Evolutionary conservation across 2,329 filamentous ascomycete species (phyloP).

Genomic region (Penicillium sp.): DNA sequence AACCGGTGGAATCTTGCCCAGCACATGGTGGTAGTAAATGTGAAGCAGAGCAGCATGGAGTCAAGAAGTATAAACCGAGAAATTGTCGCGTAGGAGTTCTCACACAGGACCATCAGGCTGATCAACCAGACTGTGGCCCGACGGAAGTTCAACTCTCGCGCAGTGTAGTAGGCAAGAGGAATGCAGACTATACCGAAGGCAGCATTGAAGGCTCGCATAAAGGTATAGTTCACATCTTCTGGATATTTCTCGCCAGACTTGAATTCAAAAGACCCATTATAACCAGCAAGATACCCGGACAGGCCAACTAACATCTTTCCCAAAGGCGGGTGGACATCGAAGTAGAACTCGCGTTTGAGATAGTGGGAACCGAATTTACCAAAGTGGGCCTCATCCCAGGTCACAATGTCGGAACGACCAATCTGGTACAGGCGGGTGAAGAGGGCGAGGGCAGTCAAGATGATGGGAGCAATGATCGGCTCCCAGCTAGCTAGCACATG

Average conservation of each 20-base stretch:
- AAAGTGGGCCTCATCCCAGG: conserved; percentile 71
- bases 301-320: conserved; percentile 98
- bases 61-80: conserved; percentile 97
- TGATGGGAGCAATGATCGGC: conserved; percentile 61
- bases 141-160: conserved; percentile 82
- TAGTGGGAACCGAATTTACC: conserved; percentile 97
- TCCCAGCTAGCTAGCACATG: conserved; percentile 58
- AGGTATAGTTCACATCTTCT: conserved; percentile 90
- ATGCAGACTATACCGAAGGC: conserved; percentile 91
- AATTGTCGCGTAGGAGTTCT: conserved; percentile 99
- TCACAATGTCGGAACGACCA: conserved; percentile 68
- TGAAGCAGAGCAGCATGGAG: conserved; percentile 98
- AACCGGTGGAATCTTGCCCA: conserved; percentile 96
- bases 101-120: conserved; percentile 94
- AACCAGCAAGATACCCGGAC: conserved; percentile 92
- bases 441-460: conserved; percentile 63
- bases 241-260: conserved; percentile 97
- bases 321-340: conserved; percentile 91
- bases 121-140: conserved; percentile 90
- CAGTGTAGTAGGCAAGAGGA: conserved; percentile 92
- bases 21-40: conserved; percentile 95
- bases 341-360: conserved; percentile 99
- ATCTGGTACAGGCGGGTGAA: conserved; percentile 69
- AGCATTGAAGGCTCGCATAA: conserved; percentile 97
- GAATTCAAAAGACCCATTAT: conserved; percentile 99